Conservation (phyloP, 306 rosid genomes). For the Cucumis melo region DNA sequence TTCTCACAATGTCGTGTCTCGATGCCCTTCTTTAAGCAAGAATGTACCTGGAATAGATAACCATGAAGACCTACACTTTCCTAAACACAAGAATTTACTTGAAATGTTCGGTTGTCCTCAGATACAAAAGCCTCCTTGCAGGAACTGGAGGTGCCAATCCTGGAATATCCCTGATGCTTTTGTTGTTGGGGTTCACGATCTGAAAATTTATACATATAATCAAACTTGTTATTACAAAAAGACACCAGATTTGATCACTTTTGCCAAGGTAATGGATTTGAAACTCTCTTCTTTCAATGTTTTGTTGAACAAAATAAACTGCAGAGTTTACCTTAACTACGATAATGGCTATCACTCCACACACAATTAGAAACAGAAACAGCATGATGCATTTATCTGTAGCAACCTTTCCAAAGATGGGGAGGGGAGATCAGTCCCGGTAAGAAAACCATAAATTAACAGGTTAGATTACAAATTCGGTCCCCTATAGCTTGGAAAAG, state of each 20-base stretch:
- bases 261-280: too few species aligned
- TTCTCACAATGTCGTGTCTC: slow-evolving; percentile 15
- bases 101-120: slow-evolving; percentile 25
- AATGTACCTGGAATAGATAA: neutral
- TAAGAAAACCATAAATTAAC: neutral
- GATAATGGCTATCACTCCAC: slow-evolving; percentile 90
- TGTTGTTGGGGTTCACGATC: slow-evolving; percentile 83
- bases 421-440: slow-evolving; percentile 3
- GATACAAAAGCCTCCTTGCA: slow-evolving; percentile 71
- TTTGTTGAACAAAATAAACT: neutral
- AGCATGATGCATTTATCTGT: slow-evolving; percentile 99
- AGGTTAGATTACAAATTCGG: too few species aligned
- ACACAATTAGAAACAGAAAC: slow-evolving; percentile 74
- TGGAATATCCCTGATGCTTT: slow-evolving; percentile 71
- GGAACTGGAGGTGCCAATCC: slow-evolving; percentile 97
- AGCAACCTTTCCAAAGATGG: slow-evolving; percentile 54
- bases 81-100: slow-evolving; percentile 12
- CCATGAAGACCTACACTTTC: slow-evolving; percentile 14
- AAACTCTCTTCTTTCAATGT: neutral
- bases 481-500: too few species aligned
- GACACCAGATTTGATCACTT: neutral
- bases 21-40: slow-evolving; percentile 9
- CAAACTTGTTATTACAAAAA: neutral
- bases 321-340: slow-evolving; percentile 65
- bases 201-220: slow-evolving; percentile 13